Evolutionary conservation across 2,329 filamentous ascomycete species (phyloP), one percentile per base, ranked within the genome.

Genomic region (Colletotrichum truncatum): DNA sequence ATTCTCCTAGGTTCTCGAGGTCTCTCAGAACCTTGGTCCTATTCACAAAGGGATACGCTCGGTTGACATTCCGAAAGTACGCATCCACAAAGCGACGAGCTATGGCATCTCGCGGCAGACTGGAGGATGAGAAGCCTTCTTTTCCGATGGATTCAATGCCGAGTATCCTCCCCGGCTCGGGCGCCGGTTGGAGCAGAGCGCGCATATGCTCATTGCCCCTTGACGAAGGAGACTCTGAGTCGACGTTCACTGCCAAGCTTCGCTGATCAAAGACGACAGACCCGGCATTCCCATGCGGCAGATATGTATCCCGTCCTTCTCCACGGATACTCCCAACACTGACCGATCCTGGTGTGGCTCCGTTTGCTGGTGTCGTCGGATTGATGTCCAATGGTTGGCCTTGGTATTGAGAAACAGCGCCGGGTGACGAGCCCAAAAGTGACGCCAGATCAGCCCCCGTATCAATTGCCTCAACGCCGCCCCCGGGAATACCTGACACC

Each of bases 1-100:
- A 67, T 18, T 71, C 69, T 2, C 69, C 71, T 7, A 75, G 67
- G 10, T 61, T 64, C 51, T 81, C 77, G 6, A 81, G 69, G 21
- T 78, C 73, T 8, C 70, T 68, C 1, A 78, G 70, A 34, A 80
- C 71, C 63, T 76, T 73, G 16, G 69, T 65, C 39, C 76, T 74
- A 63, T 83, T 76, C 26, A 82, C 74, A 59, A 83, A 83, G 8
- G 81, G 81, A 61, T 83, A 83, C 3, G 79, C 80, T 4, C 80
- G 74, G 63, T 83, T 78, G 25, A 82, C 78, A 61, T 82, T 78
- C 14, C 78, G 76, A 58, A 82, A 82, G 70, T 82, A 83, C 14
- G 81, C 80, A 53, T 82, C 77, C 8, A 80, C 76, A 23, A 80
- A 80, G 16, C 71, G 72, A 10, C 73, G 73, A 6, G 76, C 76